phyloP scores from a whole-genome alignment of 2,329 filamentous ascomycete species.

The Drechslerella dactyloides region DNA sequence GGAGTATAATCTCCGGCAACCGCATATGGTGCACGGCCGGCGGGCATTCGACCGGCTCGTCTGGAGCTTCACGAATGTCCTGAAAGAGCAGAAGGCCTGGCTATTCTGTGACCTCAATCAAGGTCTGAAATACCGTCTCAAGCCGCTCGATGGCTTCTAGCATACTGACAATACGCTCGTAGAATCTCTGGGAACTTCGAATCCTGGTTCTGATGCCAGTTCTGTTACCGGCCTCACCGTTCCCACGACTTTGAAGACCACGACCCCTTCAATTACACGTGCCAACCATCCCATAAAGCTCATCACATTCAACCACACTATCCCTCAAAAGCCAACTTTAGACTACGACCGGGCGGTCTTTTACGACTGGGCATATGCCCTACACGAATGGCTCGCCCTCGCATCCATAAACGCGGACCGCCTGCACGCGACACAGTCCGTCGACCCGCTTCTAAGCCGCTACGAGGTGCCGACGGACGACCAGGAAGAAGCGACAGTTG shows the following conservation, averaged over 20 bases:
- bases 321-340: conserved; percentile 51
- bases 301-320: conserved; percentile 37
- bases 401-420: conserved; percentile 70
- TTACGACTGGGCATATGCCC: conserved; percentile 68
- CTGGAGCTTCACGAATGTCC: conserved; percentile 78
- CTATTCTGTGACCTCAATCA: conserved; percentile 72
- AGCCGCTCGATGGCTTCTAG: background rate
- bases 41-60: conserved; percentile 79
- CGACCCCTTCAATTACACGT: conserved; percentile 6
- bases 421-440: conserved; percentile 64
- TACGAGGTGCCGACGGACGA: conserved; percentile 28
- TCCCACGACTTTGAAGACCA: conserved; percentile 16
- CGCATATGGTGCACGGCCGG: conserved; percentile 81
- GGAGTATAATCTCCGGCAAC: conserved; percentile 74
- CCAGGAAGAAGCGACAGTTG: background rate
- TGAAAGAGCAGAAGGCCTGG: conserved; percentile 74
- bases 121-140: conserved; percentile 57
- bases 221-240: conserved; percentile 21
- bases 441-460: conserved; percentile 71
- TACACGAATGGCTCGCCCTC: conserved; percentile 79
- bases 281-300: conserved; percentile 22
- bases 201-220: conserved; percentile 44
- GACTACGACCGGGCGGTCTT: conserved; percentile 62
- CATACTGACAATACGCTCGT: background rate
- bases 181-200: conserved; percentile 56